Percentiles rank a stretch among this genome's conserved stretches.
These are phyloP conservation scores for Melastoma candidum DNA, from an alignment of 441 rosid genomes.

Conservation along the genomic window DNA sequence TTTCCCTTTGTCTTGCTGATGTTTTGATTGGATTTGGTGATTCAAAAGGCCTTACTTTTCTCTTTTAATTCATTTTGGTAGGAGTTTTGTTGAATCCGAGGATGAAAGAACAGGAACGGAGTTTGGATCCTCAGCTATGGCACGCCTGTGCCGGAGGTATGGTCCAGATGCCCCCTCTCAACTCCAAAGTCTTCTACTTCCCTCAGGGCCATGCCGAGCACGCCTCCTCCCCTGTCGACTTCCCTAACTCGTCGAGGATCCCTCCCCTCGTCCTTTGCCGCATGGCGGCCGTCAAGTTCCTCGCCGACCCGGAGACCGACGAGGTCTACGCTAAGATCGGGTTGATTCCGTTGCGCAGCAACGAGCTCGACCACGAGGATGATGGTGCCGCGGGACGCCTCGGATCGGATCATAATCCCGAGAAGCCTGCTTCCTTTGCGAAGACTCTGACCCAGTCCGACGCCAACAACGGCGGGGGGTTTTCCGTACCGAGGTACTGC, in stretches of 20 bases:
- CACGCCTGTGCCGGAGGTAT: slow-evolving; percentile 97
- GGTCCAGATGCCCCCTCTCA: slow-evolving; percentile 80
- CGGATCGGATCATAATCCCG: slow-evolving; percentile 25
- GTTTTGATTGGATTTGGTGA: no score
- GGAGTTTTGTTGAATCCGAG: background rate
- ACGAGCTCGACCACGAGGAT: slow-evolving; percentile 26
- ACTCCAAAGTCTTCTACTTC: slow-evolving; percentile 72
- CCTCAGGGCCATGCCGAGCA: slow-evolving; percentile 98
- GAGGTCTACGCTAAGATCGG: slow-evolving; percentile 76
- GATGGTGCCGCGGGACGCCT: slow-evolving; percentile 23
- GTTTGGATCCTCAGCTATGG: slow-evolving; percentile 91
- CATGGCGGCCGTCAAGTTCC: slow-evolving; percentile 57
- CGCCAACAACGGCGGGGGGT: slow-evolving; percentile 98
- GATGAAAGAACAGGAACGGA: slow-evolving; percentile 38
- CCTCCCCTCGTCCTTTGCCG: slow-evolving; percentile 54
- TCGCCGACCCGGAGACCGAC: slow-evolving; percentile 84
- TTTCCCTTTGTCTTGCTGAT: no score
- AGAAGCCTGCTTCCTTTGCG: slow-evolving; percentile 78
- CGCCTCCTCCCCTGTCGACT: slow-evolving; percentile 52
- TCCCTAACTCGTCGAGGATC: slow-evolving; percentile 35
- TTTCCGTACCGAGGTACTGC: slow-evolving; percentile 94
- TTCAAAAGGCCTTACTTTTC: no score
- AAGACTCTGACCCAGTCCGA: slow-evolving; percentile 91
- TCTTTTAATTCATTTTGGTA: no score
- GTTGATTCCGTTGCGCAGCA: slow-evolving; percentile 40